Percentiles rank a stretch among this genome's conserved stretches.
These are phyloP conservation scores for Coemansia sp. DNA, from an alignment of 192 early-diverging fungal genomes.

Conservation along the genomic window DNA sequence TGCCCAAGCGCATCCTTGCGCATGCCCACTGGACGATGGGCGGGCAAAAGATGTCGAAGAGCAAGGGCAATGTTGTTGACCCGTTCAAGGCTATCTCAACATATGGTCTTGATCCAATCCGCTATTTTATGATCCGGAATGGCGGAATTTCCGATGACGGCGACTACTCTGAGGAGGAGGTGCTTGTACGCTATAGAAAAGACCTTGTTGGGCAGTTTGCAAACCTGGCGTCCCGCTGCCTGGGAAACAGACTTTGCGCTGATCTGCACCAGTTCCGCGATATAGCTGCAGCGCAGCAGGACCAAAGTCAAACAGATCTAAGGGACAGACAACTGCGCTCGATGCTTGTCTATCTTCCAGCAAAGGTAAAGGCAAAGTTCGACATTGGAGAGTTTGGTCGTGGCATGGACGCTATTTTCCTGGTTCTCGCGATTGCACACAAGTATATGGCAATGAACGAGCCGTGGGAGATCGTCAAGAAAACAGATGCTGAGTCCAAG, in stretches of 20 bases:
- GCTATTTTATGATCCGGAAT: constrained; percentile 90
- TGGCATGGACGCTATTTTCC: constrained; percentile 63
- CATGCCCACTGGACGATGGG: constrained; percentile 95
- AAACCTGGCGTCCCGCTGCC: constrained; percentile 74
- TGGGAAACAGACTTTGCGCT: constrained; percentile 45
- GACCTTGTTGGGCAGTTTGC: constrained; percentile 81
- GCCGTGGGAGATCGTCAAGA: constrained; percentile 81
- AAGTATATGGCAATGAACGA: constrained; percentile 64
- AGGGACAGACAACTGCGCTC: constrained; percentile 12
- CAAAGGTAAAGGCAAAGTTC: constrained; percentile 40
- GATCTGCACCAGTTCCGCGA: constrained; percentile 29
- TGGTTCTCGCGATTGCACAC: constrained; percentile 71
- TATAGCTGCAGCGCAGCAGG: constrained; percentile 15
- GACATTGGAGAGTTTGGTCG: constrained; percentile 63
- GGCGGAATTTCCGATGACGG: constrained; percentile 86
- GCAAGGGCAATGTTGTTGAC: constrained; percentile 87
- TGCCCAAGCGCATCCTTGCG: constrained; percentile 79
- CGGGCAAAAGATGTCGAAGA: constrained; percentile 95
- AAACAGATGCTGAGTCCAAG: constrained; percentile 11
- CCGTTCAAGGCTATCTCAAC: constrained; percentile 67
- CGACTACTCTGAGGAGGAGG: constrained; percentile 70
- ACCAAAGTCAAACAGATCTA: neutral
- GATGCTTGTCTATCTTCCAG: constrained; percentile 18
- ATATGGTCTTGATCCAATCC: constrained; percentile 84
- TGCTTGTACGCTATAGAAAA: constrained; percentile 71